Evolutionary conservation across 768 basidiomycete genomes (phyloP).

Genomic region (Suillus lakei): DNA sequence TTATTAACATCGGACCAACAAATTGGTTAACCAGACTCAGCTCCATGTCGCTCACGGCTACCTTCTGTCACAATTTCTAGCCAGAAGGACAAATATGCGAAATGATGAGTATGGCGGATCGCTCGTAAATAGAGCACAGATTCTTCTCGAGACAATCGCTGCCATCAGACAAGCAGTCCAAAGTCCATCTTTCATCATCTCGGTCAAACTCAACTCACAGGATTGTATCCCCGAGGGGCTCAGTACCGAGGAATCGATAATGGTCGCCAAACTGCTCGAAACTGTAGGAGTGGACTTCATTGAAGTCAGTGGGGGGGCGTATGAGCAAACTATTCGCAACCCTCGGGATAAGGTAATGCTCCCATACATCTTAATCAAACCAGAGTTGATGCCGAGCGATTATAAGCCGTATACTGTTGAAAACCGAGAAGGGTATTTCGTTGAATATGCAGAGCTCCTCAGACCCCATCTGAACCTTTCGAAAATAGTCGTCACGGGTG

Average conservation of each 20-base stretch:
- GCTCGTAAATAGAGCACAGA: slow-evolving; percentile 53
- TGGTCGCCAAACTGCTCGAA: slow-evolving; percentile 38
- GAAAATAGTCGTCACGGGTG: slow-evolving; percentile 35
- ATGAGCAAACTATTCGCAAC: slow-evolving; percentile 27
- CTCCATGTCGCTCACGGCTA: slow-evolving; percentile 51
- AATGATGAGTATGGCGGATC: slow-evolving; percentile 63
- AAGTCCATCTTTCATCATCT: slow-evolving; percentile 32
- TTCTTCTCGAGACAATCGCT: slow-evolving; percentile 50
- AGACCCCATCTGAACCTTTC: slow-evolving; percentile 29
- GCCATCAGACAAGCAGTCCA: slow-evolving; percentile 47
- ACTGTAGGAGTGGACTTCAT: slow-evolving; percentile 41
- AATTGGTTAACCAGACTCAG: slow-evolving; percentile 20
- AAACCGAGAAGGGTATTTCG: slow-evolving; percentile 34
- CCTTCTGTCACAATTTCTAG: slow-evolving; percentile 53
- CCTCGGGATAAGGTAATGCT: slow-evolving; percentile 17
- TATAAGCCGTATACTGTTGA: slow-evolving; percentile 17
- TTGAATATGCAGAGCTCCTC: slow-evolving; percentile 34
- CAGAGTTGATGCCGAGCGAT: background rate
- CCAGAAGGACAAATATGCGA: slow-evolving; percentile 48
- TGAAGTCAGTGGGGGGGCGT: slow-evolving; percentile 46
- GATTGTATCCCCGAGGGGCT: slow-evolving; percentile 36
- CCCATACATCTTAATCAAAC: background rate
- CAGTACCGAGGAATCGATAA: slow-evolving; percentile 34
- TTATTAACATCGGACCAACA: background rate
- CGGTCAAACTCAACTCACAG: slow-evolving; percentile 39